Evolutionary conservation across 2,329 filamentous ascomycete genomes (phyloP).

Genomic region (Pseudogymnoascus pannorum): DNA sequence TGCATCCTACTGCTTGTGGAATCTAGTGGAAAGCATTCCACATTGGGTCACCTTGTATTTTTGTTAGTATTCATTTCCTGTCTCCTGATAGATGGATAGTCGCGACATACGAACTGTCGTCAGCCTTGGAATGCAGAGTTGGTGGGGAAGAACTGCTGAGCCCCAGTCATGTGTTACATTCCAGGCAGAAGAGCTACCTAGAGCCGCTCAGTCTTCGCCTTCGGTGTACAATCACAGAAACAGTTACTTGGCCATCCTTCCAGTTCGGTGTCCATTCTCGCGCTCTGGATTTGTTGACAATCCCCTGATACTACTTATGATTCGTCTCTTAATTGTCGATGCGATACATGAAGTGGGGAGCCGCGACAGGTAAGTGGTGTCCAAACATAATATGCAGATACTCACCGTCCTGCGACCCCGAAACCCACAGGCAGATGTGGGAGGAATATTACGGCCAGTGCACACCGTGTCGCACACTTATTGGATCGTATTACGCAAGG

Average conservation of each 20-base stretch:
- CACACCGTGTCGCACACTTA: neutral
- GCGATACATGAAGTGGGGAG: neutral
- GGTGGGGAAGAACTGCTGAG: neutral
- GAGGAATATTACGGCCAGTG: neutral
- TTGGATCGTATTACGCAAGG: conserved; percentile 3
- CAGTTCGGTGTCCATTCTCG: neutral
- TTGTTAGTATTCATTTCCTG: neutral
- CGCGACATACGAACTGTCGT: neutral
- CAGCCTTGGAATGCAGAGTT: conserved; percentile 6
- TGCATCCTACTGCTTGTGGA: conserved; percentile 1
- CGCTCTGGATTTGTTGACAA: neutral
- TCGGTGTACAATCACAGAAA: neutral
- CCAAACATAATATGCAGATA: neutral
- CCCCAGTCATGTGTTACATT: neutral
- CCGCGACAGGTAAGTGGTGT: neutral
- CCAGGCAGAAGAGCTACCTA: neutral
- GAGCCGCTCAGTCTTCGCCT: neutral
- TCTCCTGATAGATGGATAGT: conserved; percentile 5
- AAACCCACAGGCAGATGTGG: neutral
- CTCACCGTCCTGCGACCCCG: neutral
- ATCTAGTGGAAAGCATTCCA: neutral
- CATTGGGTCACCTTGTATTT: neutral
- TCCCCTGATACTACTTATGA: neutral
- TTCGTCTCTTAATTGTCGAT: neutral
- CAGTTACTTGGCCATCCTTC: neutral